Percentiles rank a stretch among this genome's conserved stretches.
These are phyloP conservation scores for Xylariaceae sp. DNA, from an alignment of 2,329 filamentous ascomycete genomes.

Conservation along the genomic window DNA sequence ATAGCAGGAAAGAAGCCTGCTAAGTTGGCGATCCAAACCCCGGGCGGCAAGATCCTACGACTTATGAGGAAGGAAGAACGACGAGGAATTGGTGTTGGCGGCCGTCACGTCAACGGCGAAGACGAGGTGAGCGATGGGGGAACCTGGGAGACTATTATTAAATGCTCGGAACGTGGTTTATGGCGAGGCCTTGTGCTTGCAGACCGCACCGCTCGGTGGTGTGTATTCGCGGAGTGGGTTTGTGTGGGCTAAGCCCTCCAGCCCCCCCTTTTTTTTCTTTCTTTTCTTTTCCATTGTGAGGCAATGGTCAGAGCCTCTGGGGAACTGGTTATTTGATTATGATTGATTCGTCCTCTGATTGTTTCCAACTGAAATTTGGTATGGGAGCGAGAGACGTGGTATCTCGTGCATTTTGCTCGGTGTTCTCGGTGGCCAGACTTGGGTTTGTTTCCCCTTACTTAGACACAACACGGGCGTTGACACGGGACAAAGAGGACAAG, in stretches of 20 bases:
- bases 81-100: constrained; percentile 36
- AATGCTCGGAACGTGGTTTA: constrained; percentile 73
- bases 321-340: background rate
- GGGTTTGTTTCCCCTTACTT: constrained; percentile 7
- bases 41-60: constrained; percentile 87
- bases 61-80: constrained; percentile 75
- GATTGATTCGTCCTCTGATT: constrained; percentile 1
- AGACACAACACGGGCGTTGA: constrained; percentile 11
- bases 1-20: constrained; percentile 71
- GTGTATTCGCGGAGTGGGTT: constrained; percentile 86
- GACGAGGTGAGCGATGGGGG: constrained; percentile 64
- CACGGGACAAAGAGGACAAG: background rate
- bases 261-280: too few species aligned
- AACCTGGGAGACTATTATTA: constrained; percentile 86
- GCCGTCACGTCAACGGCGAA: constrained; percentile 40
- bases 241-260: constrained; percentile 38
- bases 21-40: constrained; percentile 91
- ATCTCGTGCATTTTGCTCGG: constrained; percentile 17
- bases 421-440: constrained; percentile 10
- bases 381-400: constrained; percentile 1
- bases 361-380: constrained; percentile 2
- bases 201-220: constrained; percentile 79
- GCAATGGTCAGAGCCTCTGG: background rate
- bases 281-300: background rate
- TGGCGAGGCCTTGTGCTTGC: constrained; percentile 80